These are phyloP conservation scores for Thelonectria rubi DNA, from an alignment of 2,329 filamentous ascomycete genomes.

Conservation along the genomic window DNA sequence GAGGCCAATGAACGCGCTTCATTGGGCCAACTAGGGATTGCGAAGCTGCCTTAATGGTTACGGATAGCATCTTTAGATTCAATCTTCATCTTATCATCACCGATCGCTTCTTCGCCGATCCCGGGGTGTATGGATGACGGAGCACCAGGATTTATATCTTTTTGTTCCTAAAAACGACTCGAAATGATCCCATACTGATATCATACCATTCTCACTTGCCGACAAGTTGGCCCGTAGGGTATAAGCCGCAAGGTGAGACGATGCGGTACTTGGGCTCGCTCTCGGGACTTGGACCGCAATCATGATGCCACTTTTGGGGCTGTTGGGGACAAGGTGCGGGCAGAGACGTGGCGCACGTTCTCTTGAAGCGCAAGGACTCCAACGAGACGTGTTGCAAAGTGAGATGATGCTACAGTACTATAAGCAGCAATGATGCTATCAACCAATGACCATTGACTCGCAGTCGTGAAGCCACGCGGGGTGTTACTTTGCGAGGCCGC, in stretches of 20 bases:
- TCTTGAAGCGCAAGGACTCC: not conserved
- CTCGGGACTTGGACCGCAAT: constrained; percentile 5
- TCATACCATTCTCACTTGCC: constrained; percentile 13
- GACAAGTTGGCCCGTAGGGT: constrained; percentile 13
- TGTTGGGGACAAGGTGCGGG: not conserved
- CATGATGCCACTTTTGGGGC: constrained; percentile 20
- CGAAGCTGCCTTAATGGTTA: no score
- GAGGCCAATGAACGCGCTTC: constrained; percentile 7
- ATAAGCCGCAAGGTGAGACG: not conserved
- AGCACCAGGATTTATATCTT: constrained; percentile 15
- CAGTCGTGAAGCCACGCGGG: constrained; percentile 5
- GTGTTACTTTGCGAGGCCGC: not conserved
- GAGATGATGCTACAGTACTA: not conserved
- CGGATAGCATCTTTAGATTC: not conserved
- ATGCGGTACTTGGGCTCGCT: constrained; percentile 10
- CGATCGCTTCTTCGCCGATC: constrained; percentile 12
- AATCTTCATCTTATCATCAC: not conserved
- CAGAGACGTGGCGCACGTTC: constrained; percentile 9
- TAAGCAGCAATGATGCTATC: not conserved
- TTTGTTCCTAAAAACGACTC: constrained; percentile 12
- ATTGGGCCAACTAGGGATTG: constrained; percentile 1
- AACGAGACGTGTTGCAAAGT: constrained; percentile 4
- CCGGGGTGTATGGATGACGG: constrained; percentile 16
- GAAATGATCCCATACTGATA: constrained; percentile 25
- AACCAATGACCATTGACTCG: constrained; percentile 12